A percentile compares a stretch with the other conserved stretches of the same genome.
Evolutionary conservation across 495 filamentous ascomycete genomes (phyloP).

Genomic region (Penicillium silybi): DNA sequence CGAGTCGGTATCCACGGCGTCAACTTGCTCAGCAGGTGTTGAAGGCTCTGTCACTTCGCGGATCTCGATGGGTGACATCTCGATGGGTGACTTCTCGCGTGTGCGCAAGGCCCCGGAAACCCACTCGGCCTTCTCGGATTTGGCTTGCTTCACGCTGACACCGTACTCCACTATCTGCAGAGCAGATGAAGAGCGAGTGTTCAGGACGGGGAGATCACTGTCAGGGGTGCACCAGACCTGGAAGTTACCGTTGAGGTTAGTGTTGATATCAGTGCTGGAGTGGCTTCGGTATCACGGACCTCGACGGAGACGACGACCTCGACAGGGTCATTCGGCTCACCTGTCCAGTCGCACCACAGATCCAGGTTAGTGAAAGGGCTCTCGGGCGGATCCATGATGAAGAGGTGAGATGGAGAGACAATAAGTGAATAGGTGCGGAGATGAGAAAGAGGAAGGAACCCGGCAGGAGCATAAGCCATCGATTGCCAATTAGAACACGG

Average conservation of each 20-base stretch:
- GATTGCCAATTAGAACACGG: slow-evolving; percentile 5
- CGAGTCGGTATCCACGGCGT: background rate
- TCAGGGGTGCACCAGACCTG: slow-evolving; percentile 6
- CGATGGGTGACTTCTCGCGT: background rate
- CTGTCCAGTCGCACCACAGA: slow-evolving; percentile 32
- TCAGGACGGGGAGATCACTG: background rate
- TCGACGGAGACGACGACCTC: slow-evolving; percentile 28
- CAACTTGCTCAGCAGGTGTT: background rate
- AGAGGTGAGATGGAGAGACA: background rate
- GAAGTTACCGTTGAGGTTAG: background rate
- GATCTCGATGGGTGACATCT: background rate
- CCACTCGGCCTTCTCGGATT: background rate
- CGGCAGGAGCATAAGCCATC: background rate
- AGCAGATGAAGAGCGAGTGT: background rate
- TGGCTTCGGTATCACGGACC: slow-evolving; percentile 16
- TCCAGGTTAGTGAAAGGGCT: slow-evolving; percentile 29
- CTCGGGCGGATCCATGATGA: slow-evolving; percentile 10
- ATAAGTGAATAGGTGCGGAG: no score
- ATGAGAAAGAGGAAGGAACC: slow-evolving; percentile 3
- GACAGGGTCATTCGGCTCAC: slow-evolving; percentile 23
- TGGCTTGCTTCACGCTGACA: background rate
- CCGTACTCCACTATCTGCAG: background rate
- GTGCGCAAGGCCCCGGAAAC: background rate
- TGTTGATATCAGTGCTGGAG: background rate
- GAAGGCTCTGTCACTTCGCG: background rate